Conservation (phyloP, 169 alveolate genomes). For the Miamiensis avidus region DNA sequence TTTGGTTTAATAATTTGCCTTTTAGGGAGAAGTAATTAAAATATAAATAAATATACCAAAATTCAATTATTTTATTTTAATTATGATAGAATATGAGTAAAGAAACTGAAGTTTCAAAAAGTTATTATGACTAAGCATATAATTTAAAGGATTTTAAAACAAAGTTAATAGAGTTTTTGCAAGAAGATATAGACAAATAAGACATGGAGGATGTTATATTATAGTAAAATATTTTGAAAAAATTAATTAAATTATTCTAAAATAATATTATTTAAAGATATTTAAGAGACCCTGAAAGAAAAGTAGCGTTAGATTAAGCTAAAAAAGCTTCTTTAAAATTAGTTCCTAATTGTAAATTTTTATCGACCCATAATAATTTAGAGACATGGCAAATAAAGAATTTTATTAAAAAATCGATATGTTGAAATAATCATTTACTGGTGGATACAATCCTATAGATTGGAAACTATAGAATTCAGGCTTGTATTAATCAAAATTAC, state of each 20-base stretch:
- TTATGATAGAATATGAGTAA: background rate
- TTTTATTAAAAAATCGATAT: background rate
- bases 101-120: background rate
- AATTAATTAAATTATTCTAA: too few relatives aligned
- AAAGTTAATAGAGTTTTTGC: background rate
- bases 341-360: background rate
- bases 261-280: background rate
- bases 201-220: background rate
- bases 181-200: background rate
- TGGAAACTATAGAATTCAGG: background rate
- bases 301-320: background rate
- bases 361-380: background rate
- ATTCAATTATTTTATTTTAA: too few relatives aligned
- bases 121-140: background rate
- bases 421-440: background rate
- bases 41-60: too few relatives aligned
- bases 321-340: background rate
- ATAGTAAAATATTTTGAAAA: background rate
- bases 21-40: background rate
- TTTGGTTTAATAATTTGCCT: background rate
- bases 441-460: background rate
- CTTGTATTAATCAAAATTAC: background rate
- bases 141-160: background rate
- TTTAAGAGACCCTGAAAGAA: background rate
- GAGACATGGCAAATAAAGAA: background rate